Conservation (phyloP, 2,329 filamentous ascomycete species). For the Boeremia exigua region DNA sequence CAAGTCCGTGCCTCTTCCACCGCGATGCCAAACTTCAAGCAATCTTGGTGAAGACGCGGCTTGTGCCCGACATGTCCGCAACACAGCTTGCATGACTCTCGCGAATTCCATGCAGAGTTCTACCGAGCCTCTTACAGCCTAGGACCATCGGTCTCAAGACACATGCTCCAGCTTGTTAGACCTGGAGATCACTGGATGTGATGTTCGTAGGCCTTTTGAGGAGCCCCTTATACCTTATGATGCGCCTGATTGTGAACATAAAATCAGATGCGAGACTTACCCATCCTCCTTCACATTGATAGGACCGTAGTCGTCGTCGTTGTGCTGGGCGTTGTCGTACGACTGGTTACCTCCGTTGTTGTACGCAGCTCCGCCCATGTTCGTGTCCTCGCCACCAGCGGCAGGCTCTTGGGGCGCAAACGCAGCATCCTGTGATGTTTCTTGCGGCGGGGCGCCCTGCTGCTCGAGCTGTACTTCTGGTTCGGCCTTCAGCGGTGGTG, state of each 20-base stretch:
- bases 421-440: conserved; percentile 24
- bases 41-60: conserved; percentile 4
- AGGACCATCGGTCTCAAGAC: not conserved
- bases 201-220: not conserved
- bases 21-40: conserved; percentile 10
- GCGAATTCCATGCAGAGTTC: not conserved
- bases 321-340: conserved; percentile 39
- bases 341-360: conserved; percentile 40
- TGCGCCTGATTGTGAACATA: conserved; percentile 25
- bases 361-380: conserved; percentile 39
- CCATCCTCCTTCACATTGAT: conserved; percentile 89
- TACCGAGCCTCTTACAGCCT: conserved; percentile 6
- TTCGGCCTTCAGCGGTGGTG: conserved; percentile 25
- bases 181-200: not conserved
- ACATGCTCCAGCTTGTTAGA: not conserved
- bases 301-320: conserved; percentile 54
- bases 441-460: conserved; percentile 23
- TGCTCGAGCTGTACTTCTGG: conserved; percentile 31
- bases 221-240: conserved; percentile 28
- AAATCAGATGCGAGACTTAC: conserved; percentile 64
- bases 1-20: conserved; percentile 22
- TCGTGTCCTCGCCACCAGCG: conserved; percentile 32
- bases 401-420: conserved; percentile 27
- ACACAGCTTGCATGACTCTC: conserved; percentile 4
- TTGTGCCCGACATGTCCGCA: not conserved